Evolutionary conservation across 371 early-diverging fungal species (phyloP).

Genomic region (Apophysomyces sp.): DNA sequence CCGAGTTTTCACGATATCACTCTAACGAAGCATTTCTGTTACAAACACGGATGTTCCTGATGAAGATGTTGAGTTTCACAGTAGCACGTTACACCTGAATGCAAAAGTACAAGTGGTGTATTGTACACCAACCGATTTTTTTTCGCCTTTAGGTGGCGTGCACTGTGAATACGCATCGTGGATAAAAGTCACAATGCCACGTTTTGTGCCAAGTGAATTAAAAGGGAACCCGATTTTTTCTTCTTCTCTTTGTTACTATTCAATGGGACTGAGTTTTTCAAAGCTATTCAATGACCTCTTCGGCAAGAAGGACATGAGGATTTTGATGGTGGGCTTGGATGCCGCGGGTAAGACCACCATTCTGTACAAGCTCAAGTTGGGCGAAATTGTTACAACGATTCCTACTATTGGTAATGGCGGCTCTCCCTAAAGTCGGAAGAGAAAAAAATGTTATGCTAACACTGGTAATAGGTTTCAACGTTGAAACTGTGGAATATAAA

Average conservation of each 20-base stretch:
- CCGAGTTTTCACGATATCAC: no score
- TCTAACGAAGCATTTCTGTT: no score
- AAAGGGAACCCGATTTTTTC: slow-evolving; percentile 1
- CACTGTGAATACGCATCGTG: no score
- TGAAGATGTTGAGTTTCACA: no score
- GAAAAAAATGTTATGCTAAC: background rate
- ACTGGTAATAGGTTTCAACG: slow-evolving; percentile 66
- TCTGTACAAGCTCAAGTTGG: slow-evolving; percentile 69
- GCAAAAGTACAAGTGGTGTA: no score
- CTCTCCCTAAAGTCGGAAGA: no score
- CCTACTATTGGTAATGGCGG: slow-evolving; percentile 67
- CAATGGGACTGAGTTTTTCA: slow-evolving; percentile 22
- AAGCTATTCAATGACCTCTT: slow-evolving; percentile 18
- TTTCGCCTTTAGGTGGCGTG: no score
- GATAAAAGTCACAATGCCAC: no score
- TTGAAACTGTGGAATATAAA: slow-evolving; percentile 89
- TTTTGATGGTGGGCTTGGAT: slow-evolving; percentile 91
- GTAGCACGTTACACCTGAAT: no score
- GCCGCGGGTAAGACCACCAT: slow-evolving; percentile 98
- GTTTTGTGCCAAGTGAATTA: background rate
- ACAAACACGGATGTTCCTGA: no score
- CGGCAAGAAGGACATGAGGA: slow-evolving; percentile 86
- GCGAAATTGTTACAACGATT: slow-evolving; percentile 90
- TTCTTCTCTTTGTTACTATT: slow-evolving; percentile 3
- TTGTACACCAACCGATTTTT: no score